Conservation (phyloP, 495 filamentous ascomycete species). For the Penicillium paradoxum region DNA sequence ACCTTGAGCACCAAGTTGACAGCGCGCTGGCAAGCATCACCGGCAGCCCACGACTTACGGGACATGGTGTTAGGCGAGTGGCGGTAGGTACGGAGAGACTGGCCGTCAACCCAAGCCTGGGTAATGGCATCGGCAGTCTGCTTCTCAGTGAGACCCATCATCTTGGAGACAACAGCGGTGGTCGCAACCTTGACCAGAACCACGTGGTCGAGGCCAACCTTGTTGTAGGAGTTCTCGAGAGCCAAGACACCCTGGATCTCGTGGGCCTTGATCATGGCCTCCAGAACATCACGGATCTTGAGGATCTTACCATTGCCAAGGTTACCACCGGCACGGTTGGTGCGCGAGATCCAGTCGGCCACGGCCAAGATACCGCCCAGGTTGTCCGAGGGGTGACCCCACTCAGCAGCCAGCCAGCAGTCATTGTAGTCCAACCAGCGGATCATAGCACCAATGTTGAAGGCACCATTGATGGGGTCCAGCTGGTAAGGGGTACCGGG, state of each 20-base stretch:
- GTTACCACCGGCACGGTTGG: conserved; percentile 87
- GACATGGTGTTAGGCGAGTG: conserved; percentile 99
- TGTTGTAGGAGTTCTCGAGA: conserved; percentile 96
- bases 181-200: conserved; percentile 97
- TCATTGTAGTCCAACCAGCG: conserved; percentile 99
- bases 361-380: conserved; percentile 92
- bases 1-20: conserved; percentile 95
- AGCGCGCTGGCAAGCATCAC: conserved; percentile 94
- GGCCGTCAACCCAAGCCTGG: conserved; percentile 96
- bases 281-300: conserved; percentile 82
- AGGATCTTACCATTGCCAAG: conserved; percentile 80
- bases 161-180: conserved; percentile 86
- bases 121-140: conserved; percentile 94
- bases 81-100: conserved; percentile 91
- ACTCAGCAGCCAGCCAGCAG: conserved; percentile 98
- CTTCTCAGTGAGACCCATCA: conserved; percentile 82
- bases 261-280: conserved; percentile 99
- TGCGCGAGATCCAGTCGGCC: conserved; percentile 94
- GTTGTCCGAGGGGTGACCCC: conserved; percentile 98
- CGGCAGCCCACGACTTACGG: conserved; percentile 96
- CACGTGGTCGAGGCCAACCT: conserved; percentile 95
- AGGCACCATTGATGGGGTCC: conserved; percentile 91
- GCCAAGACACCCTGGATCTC: conserved; percentile 98
- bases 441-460: conserved; percentile 98
- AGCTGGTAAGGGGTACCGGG: conserved; percentile 91